Base-by-base conservation (phyloP, 1,284 basidiomycete genomes). In the Xerocomus minutiporus region DNA sequence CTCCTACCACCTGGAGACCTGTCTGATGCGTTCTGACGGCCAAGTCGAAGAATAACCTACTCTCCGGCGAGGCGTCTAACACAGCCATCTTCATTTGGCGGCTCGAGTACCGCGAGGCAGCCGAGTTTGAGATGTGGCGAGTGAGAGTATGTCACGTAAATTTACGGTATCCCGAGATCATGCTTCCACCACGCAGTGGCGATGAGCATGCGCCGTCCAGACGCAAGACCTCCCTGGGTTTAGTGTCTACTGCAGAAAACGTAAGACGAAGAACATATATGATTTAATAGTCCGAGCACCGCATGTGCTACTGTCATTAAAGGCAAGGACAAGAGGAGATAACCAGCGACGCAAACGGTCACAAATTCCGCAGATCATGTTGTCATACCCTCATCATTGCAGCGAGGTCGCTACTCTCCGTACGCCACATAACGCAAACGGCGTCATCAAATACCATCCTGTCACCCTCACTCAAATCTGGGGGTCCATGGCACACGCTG, bases 321-420 rank as follows among this genome's bases (percentile, higher is more conserved):
- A 50, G 32, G 28, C 26, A 43, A 41, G 28, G 31, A 40, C 20
- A 51, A 54, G 38, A 40, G 20, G 52, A 52, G 44, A 51, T 50
- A 38, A 53, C 44, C 40, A 41, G 40, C 39, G 8, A 44, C 41
- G 46, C 46, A 52, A 47, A 46, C 49, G 26, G 50, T 44, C 50
- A 51, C 54, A 53, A 44, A 50, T 29, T 59, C 58, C 69, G 56
- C 51, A 70, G 56, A 62, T 64, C 54, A 51, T 63, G 60, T 51
- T 62, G 62, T 66, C 60, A 66, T 61, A 53, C 50, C 61, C 66
- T 55, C 69, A 57, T 67, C 63, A 59, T 51, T 64, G 54, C 68
- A 65, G 64, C 66, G 52, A 68, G 69, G 69, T 61, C 44, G 49
- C 49, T 61, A 53, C 45, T 61, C 39, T 46, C 57, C 54, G 55